Evolutionary conservation across 768 basidiomycete species (phyloP).

Genomic region (Serpula lacrymans): DNA sequence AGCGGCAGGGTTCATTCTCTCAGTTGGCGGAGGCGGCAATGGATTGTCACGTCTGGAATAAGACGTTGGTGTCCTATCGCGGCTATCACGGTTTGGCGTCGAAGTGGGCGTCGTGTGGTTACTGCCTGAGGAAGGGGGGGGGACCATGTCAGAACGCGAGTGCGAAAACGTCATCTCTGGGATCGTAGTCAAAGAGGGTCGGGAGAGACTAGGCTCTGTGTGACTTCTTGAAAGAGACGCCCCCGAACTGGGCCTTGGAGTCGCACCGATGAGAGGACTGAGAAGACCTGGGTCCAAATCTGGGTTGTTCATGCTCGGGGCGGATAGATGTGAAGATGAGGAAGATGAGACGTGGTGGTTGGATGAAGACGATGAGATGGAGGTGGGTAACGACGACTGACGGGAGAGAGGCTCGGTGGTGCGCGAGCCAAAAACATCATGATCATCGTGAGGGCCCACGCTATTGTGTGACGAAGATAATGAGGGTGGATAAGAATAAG

Average conservation of each 20-base stretch:
- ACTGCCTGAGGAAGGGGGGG: slow-evolving; percentile 20
- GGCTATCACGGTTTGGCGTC: too few species aligned
- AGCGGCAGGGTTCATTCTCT: slow-evolving; percentile 18
- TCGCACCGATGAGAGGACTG: slow-evolving; percentile 14
- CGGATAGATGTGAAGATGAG: slow-evolving; percentile 19
- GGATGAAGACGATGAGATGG: slow-evolving; percentile 13
- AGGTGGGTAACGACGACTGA: slow-evolving; percentile 23
- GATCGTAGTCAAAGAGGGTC: slow-evolving; percentile 22
- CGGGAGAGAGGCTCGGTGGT: slow-evolving; percentile 19
- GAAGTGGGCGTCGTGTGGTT: too few species aligned
- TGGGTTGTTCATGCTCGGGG: slow-evolving; percentile 26
- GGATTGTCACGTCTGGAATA: slow-evolving; percentile 16
- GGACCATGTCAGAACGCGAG: slow-evolving; percentile 24
- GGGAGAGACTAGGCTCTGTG: slow-evolving; percentile 22
- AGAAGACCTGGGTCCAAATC: slow-evolving; percentile 18
- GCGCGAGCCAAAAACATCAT: slow-evolving; percentile 10
- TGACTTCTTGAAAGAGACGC: slow-evolving; percentile 21
- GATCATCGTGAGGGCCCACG: neutral
- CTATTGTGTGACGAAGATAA: slow-evolving; percentile 2
- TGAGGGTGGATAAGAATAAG: slow-evolving; percentile 15
- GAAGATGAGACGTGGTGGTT: slow-evolving; percentile 9
- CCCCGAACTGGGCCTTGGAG: slow-evolving; percentile 10
- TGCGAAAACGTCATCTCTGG: slow-evolving; percentile 18
- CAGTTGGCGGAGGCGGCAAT: slow-evolving; percentile 26
- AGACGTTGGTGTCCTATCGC: neutral